Conservation (phyloP, 306 rosid genomes). For the Citrullus colocynthis region DNA sequence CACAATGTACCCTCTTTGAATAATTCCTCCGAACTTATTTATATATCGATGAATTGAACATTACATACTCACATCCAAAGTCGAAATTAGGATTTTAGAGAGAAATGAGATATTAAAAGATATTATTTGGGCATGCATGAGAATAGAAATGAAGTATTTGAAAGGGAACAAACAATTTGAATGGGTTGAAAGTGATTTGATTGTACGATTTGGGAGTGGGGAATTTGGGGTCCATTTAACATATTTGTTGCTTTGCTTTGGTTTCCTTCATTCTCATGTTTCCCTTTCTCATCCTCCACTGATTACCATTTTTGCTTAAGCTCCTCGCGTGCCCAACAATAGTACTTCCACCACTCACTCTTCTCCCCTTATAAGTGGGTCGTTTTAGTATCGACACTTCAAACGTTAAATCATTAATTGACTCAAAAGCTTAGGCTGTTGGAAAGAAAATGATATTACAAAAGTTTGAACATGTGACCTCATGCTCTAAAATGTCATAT, state of each 20-base stretch:
- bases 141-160: background rate
- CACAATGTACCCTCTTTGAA: too few relatives aligned
- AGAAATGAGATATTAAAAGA: too few relatives aligned
- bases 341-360: background rate
- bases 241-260: too few relatives aligned
- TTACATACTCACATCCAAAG: too few relatives aligned
- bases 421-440: too few relatives aligned
- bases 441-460: too few relatives aligned
- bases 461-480: too few relatives aligned
- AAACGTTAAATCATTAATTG: background rate
- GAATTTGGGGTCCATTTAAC: background rate
- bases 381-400: background rate
- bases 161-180: background rate
- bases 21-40: too few relatives aligned
- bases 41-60: background rate
- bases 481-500: too few relatives aligned
- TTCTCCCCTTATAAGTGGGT: background rate
- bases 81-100: background rate
- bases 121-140: background rate
- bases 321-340: slow-evolving; percentile 1
- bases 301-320: background rate
- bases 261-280: background rate
- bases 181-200: background rate
- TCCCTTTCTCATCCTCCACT: background rate
- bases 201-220: background rate